Base-by-base conservation (phyloP, 441 rosid species). In the Brassica balearica region DNA sequence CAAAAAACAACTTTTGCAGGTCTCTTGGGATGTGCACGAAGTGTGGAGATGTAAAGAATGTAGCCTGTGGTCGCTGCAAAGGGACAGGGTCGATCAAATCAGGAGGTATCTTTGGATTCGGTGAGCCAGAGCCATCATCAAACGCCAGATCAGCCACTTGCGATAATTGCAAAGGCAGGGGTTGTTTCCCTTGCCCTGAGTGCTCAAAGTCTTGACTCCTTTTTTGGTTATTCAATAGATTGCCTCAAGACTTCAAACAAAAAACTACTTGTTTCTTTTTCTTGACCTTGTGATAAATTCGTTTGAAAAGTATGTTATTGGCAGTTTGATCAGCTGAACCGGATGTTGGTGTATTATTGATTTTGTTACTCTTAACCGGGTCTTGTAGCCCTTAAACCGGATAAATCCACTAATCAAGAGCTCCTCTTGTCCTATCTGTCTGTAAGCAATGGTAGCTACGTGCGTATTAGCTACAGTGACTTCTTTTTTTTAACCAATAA, bases 1-100 rank as follows among this genome's bases (percentile, higher is more conserved):
- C 22, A 29, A 11, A 34, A 53, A 14, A 27, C 23, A 11, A 61
- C 51, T 51, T 63, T 69, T 86, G 86, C 90, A 92, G 97, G 38
- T 88, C 94, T 2, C 85, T 91, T 27, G 95, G 91, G 43, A 86
- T 92, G 97, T 95, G 97, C 84, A 87, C 73, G 77, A 95, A 77
- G 81, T 95, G 99, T 10, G 99, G 99, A 1, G 91, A 90, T 86
- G 82, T 95, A 61, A 85, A 80, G 92, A 73, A 86, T 84, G 78
- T 89, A 78, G 93, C 97, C 0, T 95, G 98, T 85, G 84, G 90
- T 4, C 86, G 78, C 7, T 95, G 99, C 59, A 88, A 85, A 86
- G 97, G 99, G 55, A 86, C 82, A 10, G 95, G 97, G 51, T 73
- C 71, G 2, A 82, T 91, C 68, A 88, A 82, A 75, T 74, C 84